A percentile compares a stretch with the other conserved stretches of the same genome.
Evolutionary conservation across 139 green algal genomes (phyloP).

Genomic region (Penium margaritaceum): DNA sequence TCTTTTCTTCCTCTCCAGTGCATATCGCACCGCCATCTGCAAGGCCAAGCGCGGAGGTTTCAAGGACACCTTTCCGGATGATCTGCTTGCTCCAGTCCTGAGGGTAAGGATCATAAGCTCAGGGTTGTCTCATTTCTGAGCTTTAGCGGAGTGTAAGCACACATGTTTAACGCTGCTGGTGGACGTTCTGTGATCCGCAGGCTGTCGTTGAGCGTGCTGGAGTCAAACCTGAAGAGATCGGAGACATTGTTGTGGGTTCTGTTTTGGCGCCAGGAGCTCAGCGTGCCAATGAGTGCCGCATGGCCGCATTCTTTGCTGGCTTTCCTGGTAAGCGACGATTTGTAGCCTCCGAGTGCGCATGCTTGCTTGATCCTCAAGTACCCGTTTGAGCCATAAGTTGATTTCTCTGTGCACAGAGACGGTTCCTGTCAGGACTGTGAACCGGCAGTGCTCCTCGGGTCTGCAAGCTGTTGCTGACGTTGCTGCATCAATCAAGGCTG

Average conservation of each 20-base stretch:
- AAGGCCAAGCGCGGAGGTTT: slow-evolving; percentile 82
- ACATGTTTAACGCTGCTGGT: not conserved
- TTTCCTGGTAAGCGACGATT: slow-evolving; percentile 61
- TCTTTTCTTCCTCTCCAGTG: slow-evolving; percentile 60
- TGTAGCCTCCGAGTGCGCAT: not conserved
- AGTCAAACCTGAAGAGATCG: slow-evolving; percentile 62
- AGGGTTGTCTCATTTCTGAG: not conserved
- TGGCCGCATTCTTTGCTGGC: slow-evolving; percentile 85
- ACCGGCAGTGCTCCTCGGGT: slow-evolving; percentile 86
- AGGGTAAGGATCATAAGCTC: not conserved
- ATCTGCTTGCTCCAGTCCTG: slow-evolving; percentile 68
- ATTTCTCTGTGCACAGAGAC: slow-evolving; percentile 37
- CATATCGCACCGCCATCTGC: slow-evolving; percentile 78
- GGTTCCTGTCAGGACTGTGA: slow-evolving; percentile 91
- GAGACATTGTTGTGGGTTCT: slow-evolving; percentile 88
- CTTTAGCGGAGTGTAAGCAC: not conserved
- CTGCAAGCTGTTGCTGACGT: slow-evolving; percentile 92
- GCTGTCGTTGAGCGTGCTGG: slow-evolving; percentile 22
- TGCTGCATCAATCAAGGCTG: slow-evolving; percentile 83
- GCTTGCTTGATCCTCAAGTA: not conserved
- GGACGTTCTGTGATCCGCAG: slow-evolving; percentile 12
- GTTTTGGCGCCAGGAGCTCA: slow-evolving; percentile 85
- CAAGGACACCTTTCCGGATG: slow-evolving; percentile 81
- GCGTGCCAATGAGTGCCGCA: slow-evolving; percentile 88
- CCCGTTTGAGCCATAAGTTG: not conserved